phyloP scores from a whole-genome alignment of 176 grass and related monocot genomes.

The Phoenix dactylifera region DNA sequence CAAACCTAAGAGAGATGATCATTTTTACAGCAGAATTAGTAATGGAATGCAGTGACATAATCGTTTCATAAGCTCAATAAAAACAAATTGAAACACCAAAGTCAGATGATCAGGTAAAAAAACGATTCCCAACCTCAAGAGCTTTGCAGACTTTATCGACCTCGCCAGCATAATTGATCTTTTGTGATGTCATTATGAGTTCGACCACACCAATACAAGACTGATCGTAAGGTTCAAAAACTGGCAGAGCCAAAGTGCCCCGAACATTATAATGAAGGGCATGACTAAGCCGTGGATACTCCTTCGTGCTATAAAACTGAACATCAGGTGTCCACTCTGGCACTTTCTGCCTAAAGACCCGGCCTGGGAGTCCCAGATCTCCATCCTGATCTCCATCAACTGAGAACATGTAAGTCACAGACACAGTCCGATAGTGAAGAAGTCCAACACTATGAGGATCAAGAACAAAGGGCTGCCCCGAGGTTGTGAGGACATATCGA shows the following conservation, averaged over 20 bases:
- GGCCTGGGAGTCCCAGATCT: slow-evolving; percentile 77
- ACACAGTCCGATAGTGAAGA: slow-evolving; percentile 85
- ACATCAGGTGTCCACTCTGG: slow-evolving; percentile 98
- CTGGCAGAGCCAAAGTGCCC: slow-evolving; percentile 85
- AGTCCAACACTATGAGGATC: slow-evolving; percentile 58
- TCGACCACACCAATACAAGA: slow-evolving; percentile 86
- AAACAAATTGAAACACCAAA: slow-evolving; percentile 13
- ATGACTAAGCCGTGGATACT: slow-evolving; percentile 80
- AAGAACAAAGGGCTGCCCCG: slow-evolving; percentile 88
- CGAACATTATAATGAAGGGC: slow-evolving; percentile 80
- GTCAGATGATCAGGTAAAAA: neutral
- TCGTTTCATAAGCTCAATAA: neutral
- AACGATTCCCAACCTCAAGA: slow-evolving; percentile 58
- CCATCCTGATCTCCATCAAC: slow-evolving; percentile 58
- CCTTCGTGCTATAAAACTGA: slow-evolving; percentile 78
- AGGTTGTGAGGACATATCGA: slow-evolving; percentile 79
- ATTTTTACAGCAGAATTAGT: no score
- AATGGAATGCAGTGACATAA: no score
- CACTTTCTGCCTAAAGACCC: slow-evolving; percentile 82
- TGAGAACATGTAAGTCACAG: slow-evolving; percentile 85
- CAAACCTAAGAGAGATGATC: no score
- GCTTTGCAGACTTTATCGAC: slow-evolving; percentile 98
- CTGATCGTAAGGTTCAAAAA: slow-evolving; percentile 71
- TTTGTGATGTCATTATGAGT: slow-evolving; percentile 95
- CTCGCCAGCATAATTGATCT: slow-evolving; percentile 84